Percentiles rank a stretch among this genome's conserved stretches.
Conservation (phyloP, 306 rosid species). For the Quercus variabilis region DNA sequence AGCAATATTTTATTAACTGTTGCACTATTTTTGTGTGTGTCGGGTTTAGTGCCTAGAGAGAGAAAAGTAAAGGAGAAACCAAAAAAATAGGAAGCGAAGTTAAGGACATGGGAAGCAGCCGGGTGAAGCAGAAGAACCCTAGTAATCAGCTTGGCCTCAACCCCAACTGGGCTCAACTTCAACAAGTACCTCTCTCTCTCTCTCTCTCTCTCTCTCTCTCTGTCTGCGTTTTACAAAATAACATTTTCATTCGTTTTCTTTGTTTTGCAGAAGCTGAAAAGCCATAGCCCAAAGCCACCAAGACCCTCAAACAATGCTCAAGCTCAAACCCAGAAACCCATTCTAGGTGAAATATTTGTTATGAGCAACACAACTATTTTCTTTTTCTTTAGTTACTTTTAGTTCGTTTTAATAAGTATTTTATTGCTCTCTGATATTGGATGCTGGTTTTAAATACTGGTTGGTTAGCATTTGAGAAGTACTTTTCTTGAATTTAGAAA, state of each 20-base stretch:
- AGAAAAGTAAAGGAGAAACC: neutral
- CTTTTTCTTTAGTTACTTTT: neutral
- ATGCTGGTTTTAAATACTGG: neutral
- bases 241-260: neutral
- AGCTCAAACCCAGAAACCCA: constrained; percentile 23
- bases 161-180: constrained; percentile 90
- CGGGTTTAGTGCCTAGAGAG: neutral
- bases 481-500: neutral
- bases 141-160: constrained; percentile 39
- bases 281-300: constrained; percentile 42
- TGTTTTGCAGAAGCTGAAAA: constrained; percentile 55
- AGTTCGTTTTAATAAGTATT: neutral
- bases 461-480: neutral
- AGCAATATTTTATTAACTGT: neutral
- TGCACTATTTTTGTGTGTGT: neutral
- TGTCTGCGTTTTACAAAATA: neutral
- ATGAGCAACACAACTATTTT: neutral
- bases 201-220: neutral
- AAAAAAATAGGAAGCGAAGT: neutral
- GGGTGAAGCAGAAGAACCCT: constrained; percentile 39
- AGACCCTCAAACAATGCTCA: constrained; percentile 28
- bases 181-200: constrained; percentile 35
- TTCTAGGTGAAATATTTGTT: constrained; percentile 48
- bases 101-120: constrained; percentile 42
- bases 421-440: neutral